Conservation (phyloP, 352 stramenopile genomes). For the Phytophthora ohioensis region DNA sequence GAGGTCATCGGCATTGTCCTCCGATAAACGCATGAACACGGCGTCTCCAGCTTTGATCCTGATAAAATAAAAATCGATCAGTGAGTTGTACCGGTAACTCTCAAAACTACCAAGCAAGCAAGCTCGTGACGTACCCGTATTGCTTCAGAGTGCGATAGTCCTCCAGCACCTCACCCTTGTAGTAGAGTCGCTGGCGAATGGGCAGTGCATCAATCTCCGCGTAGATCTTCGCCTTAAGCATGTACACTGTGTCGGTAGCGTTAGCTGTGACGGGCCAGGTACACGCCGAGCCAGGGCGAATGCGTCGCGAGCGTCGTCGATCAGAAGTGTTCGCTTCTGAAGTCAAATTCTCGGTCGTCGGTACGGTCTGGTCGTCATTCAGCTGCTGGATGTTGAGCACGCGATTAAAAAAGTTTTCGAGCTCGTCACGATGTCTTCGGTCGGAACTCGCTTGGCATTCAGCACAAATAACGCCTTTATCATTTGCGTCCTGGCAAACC, state of each 20-base stretch:
- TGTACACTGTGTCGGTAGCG: conserved; percentile 74
- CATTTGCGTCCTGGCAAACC: conserved; percentile 41
- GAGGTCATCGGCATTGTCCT: conserved; percentile 69
- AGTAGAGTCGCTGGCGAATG: conserved; percentile 78
- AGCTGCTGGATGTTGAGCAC: conserved; percentile 73
- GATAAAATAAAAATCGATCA: conserved; percentile 10
- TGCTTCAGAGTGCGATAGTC: conserved; percentile 69
- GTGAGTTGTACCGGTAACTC: neutral
- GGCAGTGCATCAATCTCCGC: conserved; percentile 73
- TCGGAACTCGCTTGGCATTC: conserved; percentile 61
- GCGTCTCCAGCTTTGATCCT: conserved; percentile 82
- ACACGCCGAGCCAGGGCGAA: conserved; percentile 56
- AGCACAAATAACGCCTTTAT: conserved; percentile 46
- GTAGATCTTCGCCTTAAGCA: conserved; percentile 84
- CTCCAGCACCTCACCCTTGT: conserved; percentile 62
- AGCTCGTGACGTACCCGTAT: conserved; percentile 54
- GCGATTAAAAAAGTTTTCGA: conserved; percentile 73
- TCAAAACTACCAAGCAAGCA: neutral
- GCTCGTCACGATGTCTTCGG: conserved; percentile 50
- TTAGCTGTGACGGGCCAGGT: conserved; percentile 65
- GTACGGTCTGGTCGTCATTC: conserved; percentile 60
- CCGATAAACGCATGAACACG: conserved; percentile 75
- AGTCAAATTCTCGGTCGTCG: conserved; percentile 51
- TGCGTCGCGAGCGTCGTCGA: conserved; percentile 73
- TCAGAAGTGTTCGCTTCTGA: conserved; percentile 46